phyloP scores from a whole-genome alignment of 2,329 filamentous ascomycete genomes.

The Ophiostoma sp. region DNA sequence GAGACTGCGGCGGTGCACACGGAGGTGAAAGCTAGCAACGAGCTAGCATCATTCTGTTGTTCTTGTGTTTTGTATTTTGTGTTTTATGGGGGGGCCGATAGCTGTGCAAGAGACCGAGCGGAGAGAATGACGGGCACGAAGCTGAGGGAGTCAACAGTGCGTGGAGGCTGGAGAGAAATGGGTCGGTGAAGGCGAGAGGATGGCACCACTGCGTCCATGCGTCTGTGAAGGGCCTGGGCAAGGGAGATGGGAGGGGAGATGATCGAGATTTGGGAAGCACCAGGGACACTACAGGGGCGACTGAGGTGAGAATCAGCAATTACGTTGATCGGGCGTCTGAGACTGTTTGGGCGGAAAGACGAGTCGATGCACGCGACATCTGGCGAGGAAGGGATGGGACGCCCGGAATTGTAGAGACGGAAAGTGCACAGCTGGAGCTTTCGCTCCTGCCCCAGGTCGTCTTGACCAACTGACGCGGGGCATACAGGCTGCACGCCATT shows the following conservation, averaged over 20 bases:
- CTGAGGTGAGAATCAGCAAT: too few species aligned
- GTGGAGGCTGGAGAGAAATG: neutral
- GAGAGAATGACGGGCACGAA: neutral
- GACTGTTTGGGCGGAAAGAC: neutral
- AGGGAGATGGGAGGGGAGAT: neutral
- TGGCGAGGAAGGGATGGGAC: neutral
- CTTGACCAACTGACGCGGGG: conserved; percentile 5
- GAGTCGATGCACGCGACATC: too few species aligned
- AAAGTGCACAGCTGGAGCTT: conserved; percentile 7
- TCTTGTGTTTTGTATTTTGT: too few species aligned
- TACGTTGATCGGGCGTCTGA: neutral
- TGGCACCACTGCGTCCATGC: conserved; percentile 4
- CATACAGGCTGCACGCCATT: neutral
- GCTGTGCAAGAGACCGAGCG: neutral
- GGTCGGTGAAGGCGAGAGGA: conserved; percentile 8
- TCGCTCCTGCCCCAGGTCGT: neutral
- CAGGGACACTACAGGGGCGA: neutral
- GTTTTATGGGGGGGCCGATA: too few species aligned
- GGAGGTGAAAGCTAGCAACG: neutral
- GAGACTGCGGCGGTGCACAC: conserved; percentile 4
- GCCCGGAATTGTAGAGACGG: neutral
- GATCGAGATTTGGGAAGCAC: neutral
- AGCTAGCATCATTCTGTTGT: neutral
- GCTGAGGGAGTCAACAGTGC: neutral
- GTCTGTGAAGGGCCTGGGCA: neutral